phyloP scores from a whole-genome alignment of 345 rosid genomes.

The Camelina neglecta region DNA sequence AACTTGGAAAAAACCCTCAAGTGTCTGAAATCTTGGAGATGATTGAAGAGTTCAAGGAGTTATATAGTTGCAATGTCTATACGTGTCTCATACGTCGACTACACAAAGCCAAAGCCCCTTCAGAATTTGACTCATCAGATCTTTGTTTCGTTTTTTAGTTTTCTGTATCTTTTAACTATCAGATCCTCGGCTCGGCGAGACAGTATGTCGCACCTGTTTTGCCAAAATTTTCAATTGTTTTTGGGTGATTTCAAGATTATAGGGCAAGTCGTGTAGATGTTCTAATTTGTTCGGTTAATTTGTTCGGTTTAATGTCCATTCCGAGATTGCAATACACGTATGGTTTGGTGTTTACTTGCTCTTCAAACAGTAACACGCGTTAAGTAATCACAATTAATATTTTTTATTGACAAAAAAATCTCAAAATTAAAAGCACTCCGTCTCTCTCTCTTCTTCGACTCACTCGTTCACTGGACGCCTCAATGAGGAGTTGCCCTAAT shows the following conservation, averaged over 20 bases:
- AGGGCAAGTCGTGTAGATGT: too few relatives aligned
- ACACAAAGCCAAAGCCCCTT: background rate
- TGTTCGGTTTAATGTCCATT: too few relatives aligned
- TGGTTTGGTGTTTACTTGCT: too few relatives aligned
- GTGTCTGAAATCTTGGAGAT: background rate
- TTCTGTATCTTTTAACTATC: background rate
- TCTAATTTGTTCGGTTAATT: too few relatives aligned
- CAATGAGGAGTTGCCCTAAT: too few relatives aligned
- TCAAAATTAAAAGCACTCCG: too few relatives aligned
- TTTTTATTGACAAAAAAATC: too few relatives aligned
- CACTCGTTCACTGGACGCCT: too few relatives aligned
- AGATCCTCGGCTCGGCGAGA: background rate
- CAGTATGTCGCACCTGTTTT: background rate
- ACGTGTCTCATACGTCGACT: background rate
- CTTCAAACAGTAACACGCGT: too few relatives aligned
- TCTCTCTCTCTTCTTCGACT: too few relatives aligned
- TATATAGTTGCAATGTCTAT: constrained; percentile 22
- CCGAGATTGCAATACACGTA: too few relatives aligned
- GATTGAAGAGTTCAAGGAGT: constrained; percentile 21
- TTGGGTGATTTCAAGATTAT: background rate
- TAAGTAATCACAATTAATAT: too few relatives aligned
- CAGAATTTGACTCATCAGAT: background rate
- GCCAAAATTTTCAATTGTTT: background rate
- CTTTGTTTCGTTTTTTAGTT: background rate
- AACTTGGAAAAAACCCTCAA: background rate